Conservation (phyloP, 495 filamentous ascomycete genomes). For the Penicillium subrubescens region DNA sequence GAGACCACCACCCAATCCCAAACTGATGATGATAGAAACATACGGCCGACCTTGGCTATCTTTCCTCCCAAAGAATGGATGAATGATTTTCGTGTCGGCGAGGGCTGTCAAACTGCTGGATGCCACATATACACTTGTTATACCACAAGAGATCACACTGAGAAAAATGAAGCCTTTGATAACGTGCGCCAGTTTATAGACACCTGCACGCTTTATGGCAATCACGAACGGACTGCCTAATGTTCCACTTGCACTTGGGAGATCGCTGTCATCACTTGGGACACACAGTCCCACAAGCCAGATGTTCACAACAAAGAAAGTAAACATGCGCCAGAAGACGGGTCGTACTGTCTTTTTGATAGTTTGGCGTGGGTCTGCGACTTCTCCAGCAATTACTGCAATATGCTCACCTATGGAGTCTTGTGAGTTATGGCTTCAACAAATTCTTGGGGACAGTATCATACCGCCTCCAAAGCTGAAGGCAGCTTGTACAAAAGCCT, state of each 20-base stretch:
- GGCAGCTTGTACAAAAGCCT: slow-evolving; percentile 32
- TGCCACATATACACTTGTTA: slow-evolving; percentile 34
- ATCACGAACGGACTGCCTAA: slow-evolving; percentile 34
- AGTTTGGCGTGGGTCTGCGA: slow-evolving; percentile 25
- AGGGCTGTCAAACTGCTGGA: slow-evolving; percentile 33
- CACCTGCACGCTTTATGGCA: slow-evolving; percentile 29
- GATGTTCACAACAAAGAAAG: slow-evolving; percentile 35
- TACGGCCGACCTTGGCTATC: slow-evolving; percentile 28
- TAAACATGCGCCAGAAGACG: slow-evolving; percentile 37
- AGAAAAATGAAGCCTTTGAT: slow-evolving; percentile 37
- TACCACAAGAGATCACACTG: slow-evolving; percentile 32
- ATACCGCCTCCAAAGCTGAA: slow-evolving; percentile 36
- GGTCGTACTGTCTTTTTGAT: slow-evolving; percentile 33
- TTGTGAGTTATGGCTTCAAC: neutral
- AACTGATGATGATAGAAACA: slow-evolving; percentile 25
- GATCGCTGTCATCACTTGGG: slow-evolving; percentile 24
- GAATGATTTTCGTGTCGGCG: slow-evolving; percentile 28
- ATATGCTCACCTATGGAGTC: slow-evolving; percentile 26
- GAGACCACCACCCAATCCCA: slow-evolving; percentile 27
- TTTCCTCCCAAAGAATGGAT: slow-evolving; percentile 31
- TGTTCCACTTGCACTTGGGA: slow-evolving; percentile 27
- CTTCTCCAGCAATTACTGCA: slow-evolving; percentile 34
- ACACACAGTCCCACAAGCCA: slow-evolving; percentile 38
- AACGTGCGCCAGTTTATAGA: slow-evolving; percentile 27
- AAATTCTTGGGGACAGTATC: neutral